Base-by-base conservation (phyloP, 1,139 yeast genomes). In the Kodamaea fungicola region DNA sequence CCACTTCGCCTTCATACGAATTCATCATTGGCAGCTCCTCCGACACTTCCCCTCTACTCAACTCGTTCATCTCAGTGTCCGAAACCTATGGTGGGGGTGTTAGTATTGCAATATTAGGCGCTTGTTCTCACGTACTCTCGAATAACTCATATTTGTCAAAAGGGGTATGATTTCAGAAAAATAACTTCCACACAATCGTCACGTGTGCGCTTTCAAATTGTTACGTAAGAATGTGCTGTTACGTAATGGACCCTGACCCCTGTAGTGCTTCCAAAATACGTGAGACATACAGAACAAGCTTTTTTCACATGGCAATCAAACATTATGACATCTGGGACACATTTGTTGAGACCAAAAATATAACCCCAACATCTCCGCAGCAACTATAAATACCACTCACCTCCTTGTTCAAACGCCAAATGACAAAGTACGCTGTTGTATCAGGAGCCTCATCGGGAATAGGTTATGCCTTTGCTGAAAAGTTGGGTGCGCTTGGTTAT, bases 401-500 rank as follows among this genome's bases (percentile, higher is more conserved):
- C 19, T 16, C 19, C 19, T 5, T 16, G 3, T 16, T 16, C 3
- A 16, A 16, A 16, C 19, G 19, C 5, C 19, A 12, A 23, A 37
- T 37, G 40, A 10, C 30, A 23, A 52, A 50, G 32, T 54, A 53
- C 47, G 73, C 72, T 8, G 52, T 67, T 5, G 50, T 67, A 19
- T 58, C 68, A 1, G 73, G 73, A 3, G 71, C 71, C 2, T 62
- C 71, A 3, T 58, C 67, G 3, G 73, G 73, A 3, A 67, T 67
- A 38, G 74, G 74, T 2, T 61, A 52, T 39, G 55, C 57, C 12
- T 33, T 66, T 35, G 51, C 66, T 8, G 47, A 49, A 13, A 55
- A 52, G 8, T 51, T 67, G 32, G 46, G 57, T 23, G 53, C 52
- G 41, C 49, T 51, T 27, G 72, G 72, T 1, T 67, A 63, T 44